Evolutionary conservation across 306 rosid species (phyloP).

Genomic region (Dicorynia guianensis): DNA sequence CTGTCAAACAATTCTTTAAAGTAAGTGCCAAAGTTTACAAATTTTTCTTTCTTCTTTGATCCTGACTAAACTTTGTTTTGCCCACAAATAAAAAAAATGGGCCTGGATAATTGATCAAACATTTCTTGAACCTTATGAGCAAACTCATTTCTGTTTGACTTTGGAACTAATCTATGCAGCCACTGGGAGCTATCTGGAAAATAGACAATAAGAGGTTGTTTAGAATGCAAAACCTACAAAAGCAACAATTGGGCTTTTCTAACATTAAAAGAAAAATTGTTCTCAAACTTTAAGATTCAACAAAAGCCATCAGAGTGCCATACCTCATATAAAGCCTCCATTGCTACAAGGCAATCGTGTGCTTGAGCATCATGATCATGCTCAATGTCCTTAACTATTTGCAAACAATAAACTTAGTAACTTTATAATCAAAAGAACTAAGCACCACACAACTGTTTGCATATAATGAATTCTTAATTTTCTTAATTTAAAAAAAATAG

Average conservation of each 20-base stretch:
- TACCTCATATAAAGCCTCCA: conserved; percentile 94
- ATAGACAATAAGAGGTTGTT: conserved; percentile 87
- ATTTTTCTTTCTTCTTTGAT: conserved; percentile 85
- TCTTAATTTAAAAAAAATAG: no score
- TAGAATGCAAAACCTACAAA: conserved; percentile 74
- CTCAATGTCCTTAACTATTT: conserved; percentile 82
- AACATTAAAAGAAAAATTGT: conserved; percentile 1
- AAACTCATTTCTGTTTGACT: conserved; percentile 80
- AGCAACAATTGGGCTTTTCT: conserved; percentile 30
- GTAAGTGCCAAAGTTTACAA: conserved; percentile 61
- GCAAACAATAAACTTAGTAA: conserved; percentile 34
- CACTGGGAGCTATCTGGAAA: conserved; percentile 94
- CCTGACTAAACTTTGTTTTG: conserved; percentile 90
- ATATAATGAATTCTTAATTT: no score
- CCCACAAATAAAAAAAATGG: conserved; percentile 91
- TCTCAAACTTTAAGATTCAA: conserved; percentile 14
- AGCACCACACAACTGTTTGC: background rate
- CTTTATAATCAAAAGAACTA: background rate
- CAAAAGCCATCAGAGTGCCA: conserved; percentile 17
- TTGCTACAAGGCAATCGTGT: conserved; percentile 83
- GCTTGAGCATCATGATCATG: conserved; percentile 72
- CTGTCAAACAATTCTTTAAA: background rate
- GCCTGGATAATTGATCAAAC: conserved; percentile 81
- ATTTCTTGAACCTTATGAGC: conserved; percentile 77
- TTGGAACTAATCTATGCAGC: conserved; percentile 86